Evolutionary conservation across 2,329 filamentous ascomycete species (phyloP), one percentile per base, ranked within the genome.

Genomic region (Hymenoscyphus infarciens): DNA sequence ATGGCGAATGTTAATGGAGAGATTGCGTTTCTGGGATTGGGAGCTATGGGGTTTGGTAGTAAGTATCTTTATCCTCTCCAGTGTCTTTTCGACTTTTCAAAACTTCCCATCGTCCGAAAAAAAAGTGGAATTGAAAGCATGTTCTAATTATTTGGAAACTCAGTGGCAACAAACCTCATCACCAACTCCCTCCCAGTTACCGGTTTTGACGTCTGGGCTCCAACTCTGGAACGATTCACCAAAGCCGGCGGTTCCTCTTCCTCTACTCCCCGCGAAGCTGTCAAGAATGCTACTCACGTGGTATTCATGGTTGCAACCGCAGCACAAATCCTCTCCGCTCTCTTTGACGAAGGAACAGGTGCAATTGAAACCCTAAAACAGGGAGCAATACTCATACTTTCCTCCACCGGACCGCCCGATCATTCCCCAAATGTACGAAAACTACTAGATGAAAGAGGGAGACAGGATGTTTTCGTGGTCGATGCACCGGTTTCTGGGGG

Each of bases 271-370:
- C 79, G 82, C 35, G 85, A 85, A 13, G 85, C 87, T 0, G 89
- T 88, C 16, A 76, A 77, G 55, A 81, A 79, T 39, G 86, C 84
- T 67, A 69, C 80, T 27, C 86, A 84, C 73, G 86, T 88, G 70
- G 81, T 92, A 33, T 86, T 86, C 74, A 92, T 92, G 89, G 89
- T 92, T 0, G 89, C 89, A 7, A 90, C 88, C 0, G 85, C 87
- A 1, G 81, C 83, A 49, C 89, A 92, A 73, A 88, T 85, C 10
- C 83, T 89, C 65, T 77, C 79, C 0, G 87, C 89, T 0, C 76
- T 92, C 1, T 85, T 92, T 66, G 83, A 84, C 31, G 79, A 79
- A 1, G 78, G 81, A 1, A 79, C 79, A 55, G 81, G 85, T 2
- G 87, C 80, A 13, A 74, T 81, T 25, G 73, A 77, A 39, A 73